Conservation (phyloP, 2,329 filamentous ascomycete species). For the Ophiostoma montium region DNA sequence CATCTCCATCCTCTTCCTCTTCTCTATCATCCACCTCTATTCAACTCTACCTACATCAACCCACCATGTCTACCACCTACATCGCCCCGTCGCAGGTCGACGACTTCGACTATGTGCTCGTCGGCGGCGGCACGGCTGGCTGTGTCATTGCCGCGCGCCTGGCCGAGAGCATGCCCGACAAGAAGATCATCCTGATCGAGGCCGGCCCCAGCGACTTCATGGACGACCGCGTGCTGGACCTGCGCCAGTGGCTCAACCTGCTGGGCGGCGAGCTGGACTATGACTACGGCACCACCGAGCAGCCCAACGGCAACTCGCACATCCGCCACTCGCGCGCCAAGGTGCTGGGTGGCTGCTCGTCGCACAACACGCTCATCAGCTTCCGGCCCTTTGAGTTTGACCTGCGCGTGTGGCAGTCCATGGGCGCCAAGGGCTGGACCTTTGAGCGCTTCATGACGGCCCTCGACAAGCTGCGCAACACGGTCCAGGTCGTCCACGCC, state of each 20-base stretch:
- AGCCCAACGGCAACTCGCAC: conserved; percentile 77
- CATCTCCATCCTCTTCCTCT: neutral
- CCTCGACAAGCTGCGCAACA: conserved; percentile 74
- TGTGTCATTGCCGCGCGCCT: conserved; percentile 72
- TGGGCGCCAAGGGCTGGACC: conserved; percentile 74
- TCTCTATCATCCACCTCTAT: neutral
- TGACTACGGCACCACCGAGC: conserved; percentile 79
- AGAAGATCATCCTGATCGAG: conserved; percentile 71
- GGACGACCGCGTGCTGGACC: conserved; percentile 72
- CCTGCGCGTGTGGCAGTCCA: conserved; percentile 66
- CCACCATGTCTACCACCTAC: conserved; percentile 49
- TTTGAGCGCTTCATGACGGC: conserved; percentile 74
- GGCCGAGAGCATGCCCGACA: conserved; percentile 62
- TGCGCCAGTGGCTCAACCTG: conserved; percentile 75
- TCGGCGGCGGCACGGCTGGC: conserved; percentile 74
- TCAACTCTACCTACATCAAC: neutral
- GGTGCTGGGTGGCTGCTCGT: conserved; percentile 83
- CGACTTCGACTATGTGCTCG: conserved; percentile 71
- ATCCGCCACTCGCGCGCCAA: conserved; percentile 88
- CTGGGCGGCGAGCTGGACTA: conserved; percentile 83
- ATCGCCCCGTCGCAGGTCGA: conserved; percentile 49
- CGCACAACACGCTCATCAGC: conserved; percentile 63
- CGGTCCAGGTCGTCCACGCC: conserved; percentile 75
- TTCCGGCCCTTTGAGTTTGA: conserved; percentile 73
- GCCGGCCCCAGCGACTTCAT: conserved; percentile 80